Percentiles rank a stretch among this genome's conserved stretches.
These are phyloP conservation scores for Podospora tetraspora DNA, from an alignment of 495 filamentous ascomycete genomes.

Conservation along the genomic window DNA sequence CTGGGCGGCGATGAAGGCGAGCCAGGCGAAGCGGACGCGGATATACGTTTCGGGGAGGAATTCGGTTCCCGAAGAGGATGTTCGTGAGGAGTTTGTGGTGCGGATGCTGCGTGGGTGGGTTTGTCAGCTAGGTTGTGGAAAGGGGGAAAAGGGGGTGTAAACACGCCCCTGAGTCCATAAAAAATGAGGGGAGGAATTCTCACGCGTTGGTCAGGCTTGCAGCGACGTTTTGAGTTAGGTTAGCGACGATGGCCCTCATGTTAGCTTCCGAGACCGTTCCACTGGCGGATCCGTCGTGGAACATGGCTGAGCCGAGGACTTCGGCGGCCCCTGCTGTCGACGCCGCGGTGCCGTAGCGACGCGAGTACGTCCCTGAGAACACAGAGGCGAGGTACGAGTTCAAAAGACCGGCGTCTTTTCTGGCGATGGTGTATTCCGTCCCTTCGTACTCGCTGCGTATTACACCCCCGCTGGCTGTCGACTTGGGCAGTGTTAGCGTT, in stretches of 20 bases:
- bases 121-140: neutral
- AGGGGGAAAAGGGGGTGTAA: neutral
- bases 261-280: conserved; percentile 1
- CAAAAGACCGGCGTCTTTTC: conserved; percentile 14
- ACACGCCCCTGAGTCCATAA: neutral
- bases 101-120: conserved; percentile 16
- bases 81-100: conserved; percentile 2
- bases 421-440: conserved; percentile 17
- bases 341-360: conserved; percentile 4
- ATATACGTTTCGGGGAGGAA: conserved; percentile 19
- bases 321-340: conserved; percentile 15
- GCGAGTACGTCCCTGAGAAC: conserved; percentile 22
- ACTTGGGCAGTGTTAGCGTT: neutral
- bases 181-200: conserved; percentile 9
- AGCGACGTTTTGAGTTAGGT: conserved; percentile 23
- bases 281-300: conserved; percentile 1
- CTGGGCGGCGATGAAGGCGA: conserved; percentile 24
- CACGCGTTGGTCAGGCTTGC: conserved; percentile 25
- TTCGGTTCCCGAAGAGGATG: conserved; percentile 10
- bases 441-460: neutral
- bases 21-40: conserved; percentile 21
- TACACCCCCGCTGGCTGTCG: neutral
- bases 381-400: conserved; percentile 13
- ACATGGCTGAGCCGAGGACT: conserved; percentile 18
- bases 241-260: conserved; percentile 13